Percentiles rank a stretch among this genome's conserved stretches.
Conservation (phyloP, 495 filamentous ascomycete species). For the Cetradonia linearis region DNA sequence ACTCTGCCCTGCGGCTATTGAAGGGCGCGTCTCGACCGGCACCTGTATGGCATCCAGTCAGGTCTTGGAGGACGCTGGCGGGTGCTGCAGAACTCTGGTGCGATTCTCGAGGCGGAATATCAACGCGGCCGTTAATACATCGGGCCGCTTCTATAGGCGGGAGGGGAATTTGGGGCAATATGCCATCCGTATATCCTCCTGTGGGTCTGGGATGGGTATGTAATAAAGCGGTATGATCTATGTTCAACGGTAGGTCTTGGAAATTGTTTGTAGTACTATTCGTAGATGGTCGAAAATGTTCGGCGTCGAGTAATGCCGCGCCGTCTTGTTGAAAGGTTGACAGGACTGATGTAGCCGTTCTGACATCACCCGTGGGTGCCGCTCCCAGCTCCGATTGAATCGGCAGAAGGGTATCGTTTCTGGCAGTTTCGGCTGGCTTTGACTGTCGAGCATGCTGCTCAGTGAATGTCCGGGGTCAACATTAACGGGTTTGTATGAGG, state of each 20-base stretch:
- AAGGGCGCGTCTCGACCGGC: neutral
- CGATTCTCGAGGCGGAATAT: neutral
- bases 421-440: too few species aligned
- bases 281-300: neutral
- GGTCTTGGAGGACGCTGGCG: neutral
- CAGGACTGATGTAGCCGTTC: neutral
- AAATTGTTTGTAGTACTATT: neutral
- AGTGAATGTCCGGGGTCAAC: neutral
- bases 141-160: neutral
- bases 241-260: neutral
- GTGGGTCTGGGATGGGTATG: neutral
- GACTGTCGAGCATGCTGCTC: neutral
- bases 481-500: neutral
- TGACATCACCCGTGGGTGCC: neutral
- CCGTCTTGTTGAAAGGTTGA: neutral
- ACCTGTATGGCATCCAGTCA: neutral
- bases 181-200: neutral
- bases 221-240: neutral
- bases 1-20: neutral
- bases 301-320: neutral
- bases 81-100: neutral
- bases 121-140: neutral
- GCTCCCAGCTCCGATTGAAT: neutral
- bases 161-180: neutral
- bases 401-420: neutral